A percentile compares a stretch with the other conserved stretches of the same genome.
phyloP scores from a whole-genome alignment of 192 early-diverging fungal species.

The Mortierella antarctica region DNA sequence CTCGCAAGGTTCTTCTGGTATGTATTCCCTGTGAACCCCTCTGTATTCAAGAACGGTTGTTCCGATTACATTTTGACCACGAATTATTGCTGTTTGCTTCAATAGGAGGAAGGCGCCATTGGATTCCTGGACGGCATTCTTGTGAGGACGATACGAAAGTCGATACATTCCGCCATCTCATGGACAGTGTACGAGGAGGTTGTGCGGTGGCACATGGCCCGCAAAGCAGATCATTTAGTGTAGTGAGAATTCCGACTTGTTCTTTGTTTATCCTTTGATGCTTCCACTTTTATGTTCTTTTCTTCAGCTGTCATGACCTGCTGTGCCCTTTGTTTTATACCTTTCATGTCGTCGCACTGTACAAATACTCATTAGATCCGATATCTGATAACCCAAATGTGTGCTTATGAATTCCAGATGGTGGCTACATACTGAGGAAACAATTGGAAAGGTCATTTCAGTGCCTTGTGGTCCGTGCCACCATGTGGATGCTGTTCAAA shows the following conservation, averaged over 20 bases:
- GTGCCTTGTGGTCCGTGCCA: too few species aligned
- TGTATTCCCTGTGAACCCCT: background rate
- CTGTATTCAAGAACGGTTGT: background rate
- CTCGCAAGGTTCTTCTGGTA: constrained; percentile 62
- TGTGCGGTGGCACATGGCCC: constrained; percentile 52
- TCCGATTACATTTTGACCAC: background rate
- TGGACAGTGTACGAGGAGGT: constrained; percentile 95
- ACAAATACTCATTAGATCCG: too few species aligned
- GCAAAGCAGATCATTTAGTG: constrained; percentile 30
- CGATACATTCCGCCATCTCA: constrained; percentile 85
- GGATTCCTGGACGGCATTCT: constrained; percentile 89
- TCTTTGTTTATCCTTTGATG: too few species aligned
- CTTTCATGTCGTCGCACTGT: too few species aligned
- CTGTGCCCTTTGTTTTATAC: too few species aligned
- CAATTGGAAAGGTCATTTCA: too few species aligned
- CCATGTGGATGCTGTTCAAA: too few species aligned
- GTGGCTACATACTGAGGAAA: too few species aligned
- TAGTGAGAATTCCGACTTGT: background rate
- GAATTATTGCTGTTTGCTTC: background rate
- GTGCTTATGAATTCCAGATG: too few species aligned
- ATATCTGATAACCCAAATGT: too few species aligned
- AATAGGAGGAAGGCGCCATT: constrained; percentile 75
- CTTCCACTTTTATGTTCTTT: too few species aligned
- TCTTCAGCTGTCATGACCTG: too few species aligned
- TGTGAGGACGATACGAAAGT: constrained; percentile 85